A percentile compares a stretch with the other conserved stretches of the same genome.
These are phyloP conservation scores for Drosera spatulata DNA, from an alignment of 179 eudicot species.

Conservation along the genomic window DNA sequence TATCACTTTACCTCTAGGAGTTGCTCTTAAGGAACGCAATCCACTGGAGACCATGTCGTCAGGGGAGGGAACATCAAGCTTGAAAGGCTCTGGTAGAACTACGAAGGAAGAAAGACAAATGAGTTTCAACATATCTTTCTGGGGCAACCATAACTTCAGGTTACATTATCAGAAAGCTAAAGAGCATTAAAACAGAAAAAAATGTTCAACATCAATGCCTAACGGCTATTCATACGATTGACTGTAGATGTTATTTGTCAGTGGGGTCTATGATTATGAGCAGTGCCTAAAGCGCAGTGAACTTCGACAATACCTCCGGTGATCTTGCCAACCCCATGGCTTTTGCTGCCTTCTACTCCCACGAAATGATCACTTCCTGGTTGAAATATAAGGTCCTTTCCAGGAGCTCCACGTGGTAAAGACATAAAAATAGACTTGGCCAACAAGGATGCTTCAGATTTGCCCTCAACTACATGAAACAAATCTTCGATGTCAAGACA, in stretches of 20 bases:
- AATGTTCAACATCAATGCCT: too few species aligned
- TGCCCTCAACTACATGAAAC: constrained; percentile 86
- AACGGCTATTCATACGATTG: too few species aligned
- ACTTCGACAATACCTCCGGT: constrained; percentile 30
- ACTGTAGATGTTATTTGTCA: constrained; percentile 15
- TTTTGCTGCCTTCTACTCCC: constrained; percentile 32
- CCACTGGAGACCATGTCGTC: constrained; percentile 67
- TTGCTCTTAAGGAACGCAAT: constrained; percentile 29
- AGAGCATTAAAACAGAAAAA: too few species aligned
- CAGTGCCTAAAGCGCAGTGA: constrained; percentile 29
- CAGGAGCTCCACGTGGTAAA: constrained; percentile 30
- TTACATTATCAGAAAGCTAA: neutral
- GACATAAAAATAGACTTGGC: constrained; percentile 94
- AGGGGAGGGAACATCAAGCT: constrained; percentile 82
- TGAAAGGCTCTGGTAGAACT: constrained; percentile 65
- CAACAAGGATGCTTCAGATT: constrained; percentile 74
- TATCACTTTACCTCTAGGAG: constrained; percentile 47
- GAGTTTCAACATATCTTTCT: constrained; percentile 3
- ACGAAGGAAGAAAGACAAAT: constrained; percentile 14
- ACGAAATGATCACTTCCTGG: constrained; percentile 30
- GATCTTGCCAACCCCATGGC: constrained; percentile 27
- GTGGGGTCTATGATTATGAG: constrained; percentile 19
- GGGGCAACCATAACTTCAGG: neutral
- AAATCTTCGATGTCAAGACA: constrained; percentile 52
- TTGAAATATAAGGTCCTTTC: constrained; percentile 30